Evolutionary conservation across 2,329 filamentous ascomycete genomes (phyloP).

Genomic region (Exophiala viscosa): DNA sequence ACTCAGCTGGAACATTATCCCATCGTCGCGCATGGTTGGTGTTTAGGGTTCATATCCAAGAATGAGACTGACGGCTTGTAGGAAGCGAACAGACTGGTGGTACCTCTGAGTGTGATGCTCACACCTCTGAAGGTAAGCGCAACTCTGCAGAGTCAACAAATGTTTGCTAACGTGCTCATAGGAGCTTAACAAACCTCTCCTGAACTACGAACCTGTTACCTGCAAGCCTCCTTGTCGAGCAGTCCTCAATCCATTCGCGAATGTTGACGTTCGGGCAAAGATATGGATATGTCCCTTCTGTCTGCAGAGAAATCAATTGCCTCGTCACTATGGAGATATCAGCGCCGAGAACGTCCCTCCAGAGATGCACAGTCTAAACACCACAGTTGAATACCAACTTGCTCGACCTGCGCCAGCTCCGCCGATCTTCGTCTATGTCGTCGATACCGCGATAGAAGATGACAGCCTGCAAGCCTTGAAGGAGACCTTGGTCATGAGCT

Average conservation of each 20-base stretch:
- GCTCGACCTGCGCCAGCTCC: conserved; percentile 60
- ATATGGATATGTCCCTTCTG: conserved; percentile 69
- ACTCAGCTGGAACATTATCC: conserved; percentile 98
- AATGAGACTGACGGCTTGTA: conserved; percentile 42
- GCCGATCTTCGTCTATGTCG: conserved; percentile 66
- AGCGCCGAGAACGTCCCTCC: conserved; percentile 62
- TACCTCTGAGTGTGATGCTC: conserved; percentile 93
- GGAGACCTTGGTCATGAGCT: conserved; percentile 64
- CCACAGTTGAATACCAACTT: conserved; percentile 64
- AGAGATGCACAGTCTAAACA: conserved; percentile 62
- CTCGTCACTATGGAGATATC: conserved; percentile 67
- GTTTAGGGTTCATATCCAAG: conserved; percentile 12
- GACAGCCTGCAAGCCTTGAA: conserved; percentile 64
- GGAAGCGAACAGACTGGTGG: conserved; percentile 92
- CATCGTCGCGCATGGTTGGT: conserved; percentile 90
- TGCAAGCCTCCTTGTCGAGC: conserved; percentile 96
- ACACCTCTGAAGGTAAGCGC: conserved; percentile 74
- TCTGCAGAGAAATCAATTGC: conserved; percentile 62
- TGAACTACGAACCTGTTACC: conserved; percentile 94
- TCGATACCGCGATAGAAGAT: conserved; percentile 66
- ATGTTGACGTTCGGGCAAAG: conserved; percentile 62
- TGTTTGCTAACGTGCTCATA: conserved; percentile 84
- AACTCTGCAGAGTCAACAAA: neutral
- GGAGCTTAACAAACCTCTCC: conserved; percentile 84
- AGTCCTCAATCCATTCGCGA: conserved; percentile 92